Evolutionary conservation across 148 eudicot genomes (phyloP).

Genomic region (Chenopodium quinoa): DNA sequence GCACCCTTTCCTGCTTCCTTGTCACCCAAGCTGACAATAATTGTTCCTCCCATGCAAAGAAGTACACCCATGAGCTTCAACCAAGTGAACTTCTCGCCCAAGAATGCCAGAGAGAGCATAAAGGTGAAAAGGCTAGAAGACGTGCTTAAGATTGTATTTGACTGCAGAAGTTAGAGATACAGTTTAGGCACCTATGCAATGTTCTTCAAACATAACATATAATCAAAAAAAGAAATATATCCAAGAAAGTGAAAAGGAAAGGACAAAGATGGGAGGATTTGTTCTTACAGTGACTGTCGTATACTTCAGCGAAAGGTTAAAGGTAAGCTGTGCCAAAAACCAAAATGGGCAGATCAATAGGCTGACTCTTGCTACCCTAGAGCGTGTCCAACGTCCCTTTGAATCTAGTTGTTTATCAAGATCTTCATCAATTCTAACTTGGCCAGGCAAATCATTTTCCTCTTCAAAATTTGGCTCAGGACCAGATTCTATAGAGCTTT

Average conservation of each 20-base stretch:
- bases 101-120: constrained; percentile 70
- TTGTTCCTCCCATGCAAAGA: constrained; percentile 96
- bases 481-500: constrained; percentile 7
- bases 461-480: constrained; percentile 16
- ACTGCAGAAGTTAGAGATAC: constrained; percentile 48
- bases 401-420: constrained; percentile 45
- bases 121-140: constrained; percentile 95
- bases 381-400: constrained; percentile 96
- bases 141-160: constrained; percentile 92
- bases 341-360: constrained; percentile 87
- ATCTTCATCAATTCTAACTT: constrained; percentile 17
- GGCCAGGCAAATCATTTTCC: constrained; percentile 12
- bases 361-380: constrained; percentile 83
- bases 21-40: constrained; percentile 92
- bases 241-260: constrained; percentile 9
- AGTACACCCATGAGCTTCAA: constrained; percentile 80
- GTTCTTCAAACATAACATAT: not conserved
- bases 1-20: constrained; percentile 43
- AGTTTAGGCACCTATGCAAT: constrained; percentile 1
- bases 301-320: constrained; percentile 89
- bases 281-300: constrained; percentile 87
- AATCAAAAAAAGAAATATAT: not conserved
- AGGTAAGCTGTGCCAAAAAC: constrained; percentile 90
- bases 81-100: constrained; percentile 96
- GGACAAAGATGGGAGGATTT: constrained; percentile 5